phyloP scores from a whole-genome alignment of 2,329 filamentous ascomycete genomes.

The Alternaria rosae region DNA sequence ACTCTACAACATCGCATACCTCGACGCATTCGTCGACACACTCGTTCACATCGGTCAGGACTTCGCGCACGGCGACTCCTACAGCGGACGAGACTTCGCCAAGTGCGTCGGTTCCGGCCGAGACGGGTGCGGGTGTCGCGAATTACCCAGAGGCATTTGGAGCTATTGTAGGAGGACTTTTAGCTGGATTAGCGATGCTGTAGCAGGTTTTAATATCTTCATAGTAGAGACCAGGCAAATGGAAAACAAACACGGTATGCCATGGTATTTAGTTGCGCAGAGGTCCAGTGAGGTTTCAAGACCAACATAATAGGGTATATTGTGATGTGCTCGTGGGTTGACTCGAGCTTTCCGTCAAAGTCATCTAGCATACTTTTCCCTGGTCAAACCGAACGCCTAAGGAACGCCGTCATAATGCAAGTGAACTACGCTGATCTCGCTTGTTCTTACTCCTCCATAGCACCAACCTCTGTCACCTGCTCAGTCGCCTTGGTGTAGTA shows the following conservation, averaged over 20 bases:
- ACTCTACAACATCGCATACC: constrained; percentile 7
- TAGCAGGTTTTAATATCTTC: constrained; percentile 1
- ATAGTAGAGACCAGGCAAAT: not conserved
- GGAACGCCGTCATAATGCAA: constrained; percentile 38
- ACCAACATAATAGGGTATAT: constrained; percentile 37
- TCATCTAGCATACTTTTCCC: constrained; percentile 27
- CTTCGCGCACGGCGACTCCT: constrained; percentile 13
- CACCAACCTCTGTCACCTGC: constrained; percentile 60
- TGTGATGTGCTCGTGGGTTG: constrained; percentile 26
- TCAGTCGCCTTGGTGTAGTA: constrained; percentile 53
- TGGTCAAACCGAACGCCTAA: constrained; percentile 26
- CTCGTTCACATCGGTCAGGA: constrained; percentile 6
- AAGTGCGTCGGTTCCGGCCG: constrained; percentile 18
- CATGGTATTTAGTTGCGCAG: not conserved
- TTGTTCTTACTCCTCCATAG: constrained; percentile 53
- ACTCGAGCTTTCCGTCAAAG: constrained; percentile 14
- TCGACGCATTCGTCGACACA: not conserved
- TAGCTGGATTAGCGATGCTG: constrained; percentile 30
- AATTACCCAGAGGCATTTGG: constrained; percentile 26
- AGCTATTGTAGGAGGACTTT: constrained; percentile 27
- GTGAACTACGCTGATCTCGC: not conserved
- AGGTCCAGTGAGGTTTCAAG: not conserved
- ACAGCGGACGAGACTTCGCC: constrained; percentile 12
- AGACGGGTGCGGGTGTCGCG: constrained; percentile 26
- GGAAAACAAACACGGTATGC: not conserved